Percentiles rank a stretch among this genome's conserved stretches.
Evolutionary conservation across 2,329 filamentous ascomycete species (phyloP).

Genomic region (Monilinia aucupariae): DNA sequence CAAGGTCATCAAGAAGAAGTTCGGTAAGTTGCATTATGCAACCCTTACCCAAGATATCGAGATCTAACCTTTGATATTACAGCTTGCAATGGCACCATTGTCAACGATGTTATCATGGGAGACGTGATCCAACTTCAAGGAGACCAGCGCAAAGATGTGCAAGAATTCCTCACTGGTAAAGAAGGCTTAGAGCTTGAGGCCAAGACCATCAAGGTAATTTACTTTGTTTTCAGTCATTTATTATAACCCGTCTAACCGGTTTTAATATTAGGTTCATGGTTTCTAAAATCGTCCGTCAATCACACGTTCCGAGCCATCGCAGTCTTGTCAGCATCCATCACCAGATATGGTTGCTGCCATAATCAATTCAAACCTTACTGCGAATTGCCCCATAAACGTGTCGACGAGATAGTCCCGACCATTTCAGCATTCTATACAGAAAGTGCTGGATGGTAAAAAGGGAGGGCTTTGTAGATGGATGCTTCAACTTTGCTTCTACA

Average conservation of each 20-base stretch:
- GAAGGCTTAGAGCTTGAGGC: conserved; percentile 88
- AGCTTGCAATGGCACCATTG: conserved; percentile 99
- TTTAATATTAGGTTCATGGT: conserved; percentile 48
- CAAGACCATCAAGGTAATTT: conserved; percentile 87
- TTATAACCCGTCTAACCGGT: conserved; percentile 15
- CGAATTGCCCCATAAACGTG: background rate
- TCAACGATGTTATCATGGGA: conserved; percentile 92
- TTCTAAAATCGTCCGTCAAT: conserved; percentile 46
- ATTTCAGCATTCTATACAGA: conserved; percentile 36
- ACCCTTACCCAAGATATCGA: background rate
- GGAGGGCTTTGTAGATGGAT: conserved; percentile 3
- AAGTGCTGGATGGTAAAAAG: conserved; percentile 20
- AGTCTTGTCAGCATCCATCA: background rate
- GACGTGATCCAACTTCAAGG: conserved; percentile 99
- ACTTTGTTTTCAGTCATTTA: background rate
- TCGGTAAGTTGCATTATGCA: conserved; percentile 53
- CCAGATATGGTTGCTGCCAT: conserved; percentile 5
- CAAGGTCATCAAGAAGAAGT: conserved; percentile 99
- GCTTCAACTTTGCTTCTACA: conserved; percentile 12
- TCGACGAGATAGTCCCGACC: conserved; percentile 27
- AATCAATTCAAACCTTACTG: background rate
- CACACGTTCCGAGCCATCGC: conserved; percentile 5
- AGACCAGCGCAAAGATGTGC: conserved; percentile 97
- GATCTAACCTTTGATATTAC: background rate
- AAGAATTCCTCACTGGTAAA: conserved; percentile 95